Evolutionary conservation across 2,329 filamentous ascomycete species (phyloP).

Genomic region (Exophiala viscosa): DNA sequence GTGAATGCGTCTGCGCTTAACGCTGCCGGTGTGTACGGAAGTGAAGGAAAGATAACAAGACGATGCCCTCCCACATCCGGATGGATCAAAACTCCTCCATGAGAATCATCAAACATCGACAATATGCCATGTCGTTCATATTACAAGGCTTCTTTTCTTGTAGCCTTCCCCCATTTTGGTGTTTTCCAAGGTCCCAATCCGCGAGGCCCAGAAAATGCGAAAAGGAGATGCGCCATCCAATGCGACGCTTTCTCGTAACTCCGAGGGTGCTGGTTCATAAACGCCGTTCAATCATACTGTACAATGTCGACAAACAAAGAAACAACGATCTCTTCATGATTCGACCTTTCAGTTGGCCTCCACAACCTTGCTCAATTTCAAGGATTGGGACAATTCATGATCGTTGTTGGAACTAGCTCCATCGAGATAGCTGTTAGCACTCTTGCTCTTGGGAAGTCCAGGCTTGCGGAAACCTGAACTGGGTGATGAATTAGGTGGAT

Average conservation of each 20-base stretch:
- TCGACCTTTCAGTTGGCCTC: constrained; percentile 19
- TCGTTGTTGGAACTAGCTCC: constrained; percentile 26
- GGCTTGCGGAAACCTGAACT: constrained; percentile 27
- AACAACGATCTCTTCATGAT: constrained; percentile 1
- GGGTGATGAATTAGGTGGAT: constrained; percentile 37
- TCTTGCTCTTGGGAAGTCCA: constrained; percentile 29
- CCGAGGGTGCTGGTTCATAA: constrained; percentile 9
- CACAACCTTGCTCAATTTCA: constrained; percentile 19
- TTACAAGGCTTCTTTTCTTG: constrained; percentile 16
- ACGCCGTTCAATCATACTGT: constrained; percentile 27
- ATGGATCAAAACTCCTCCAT: constrained; percentile 14
- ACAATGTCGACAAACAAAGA: constrained; percentile 14
- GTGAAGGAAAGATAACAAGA: not conserved
- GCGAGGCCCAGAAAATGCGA: constrained; percentile 17
- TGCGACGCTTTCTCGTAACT: constrained; percentile 11
- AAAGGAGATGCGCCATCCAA: constrained; percentile 17
- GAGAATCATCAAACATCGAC: constrained; percentile 20
- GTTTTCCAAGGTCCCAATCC: constrained; percentile 14
- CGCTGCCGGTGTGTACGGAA: constrained; percentile 7
- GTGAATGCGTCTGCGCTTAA: not conserved
- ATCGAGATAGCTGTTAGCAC: constrained; percentile 31
- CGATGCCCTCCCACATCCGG: constrained; percentile 1
- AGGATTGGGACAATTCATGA: constrained; percentile 22
- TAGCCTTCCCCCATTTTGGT: constrained; percentile 7
- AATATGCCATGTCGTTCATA: constrained; percentile 10